These are phyloP conservation scores for Cryptococcus sp. DNA, from an alignment of 1,284 basidiomycete genomes.

Conservation along the genomic window DNA sequence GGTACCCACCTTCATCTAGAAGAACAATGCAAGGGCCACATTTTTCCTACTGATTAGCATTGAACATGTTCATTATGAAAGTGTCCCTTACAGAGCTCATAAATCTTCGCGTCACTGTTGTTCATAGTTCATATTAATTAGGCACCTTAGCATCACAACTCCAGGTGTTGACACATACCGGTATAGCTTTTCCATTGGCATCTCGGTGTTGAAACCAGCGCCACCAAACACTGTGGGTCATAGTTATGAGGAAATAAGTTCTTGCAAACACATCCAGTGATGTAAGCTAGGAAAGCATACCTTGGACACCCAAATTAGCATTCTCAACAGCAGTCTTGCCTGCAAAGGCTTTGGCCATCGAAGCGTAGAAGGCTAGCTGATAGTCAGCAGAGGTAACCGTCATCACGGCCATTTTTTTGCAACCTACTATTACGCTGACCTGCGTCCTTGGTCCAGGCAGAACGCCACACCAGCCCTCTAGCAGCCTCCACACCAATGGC, in stretches of 20 bases:
- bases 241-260: no score
- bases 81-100: conserved; percentile 49
- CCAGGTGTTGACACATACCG: conserved; percentile 30
- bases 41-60: not conserved
- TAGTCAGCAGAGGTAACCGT: conserved; percentile 2
- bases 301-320: conserved; percentile 54
- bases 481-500: conserved; percentile 55
- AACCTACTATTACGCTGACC: conserved; percentile 53
- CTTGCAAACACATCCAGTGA: no score
- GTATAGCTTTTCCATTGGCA: conserved; percentile 57
- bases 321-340: conserved; percentile 52
- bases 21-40: not conserved
- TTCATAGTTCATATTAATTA: not conserved
- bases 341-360: conserved; percentile 56
- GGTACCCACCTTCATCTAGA: conserved; percentile 38
- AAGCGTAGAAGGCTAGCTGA: conserved; percentile 53
- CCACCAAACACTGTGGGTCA: conserved; percentile 45
- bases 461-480: conserved; percentile 54
- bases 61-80: no score
- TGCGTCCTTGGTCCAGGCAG: conserved; percentile 54
- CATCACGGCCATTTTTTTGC: not conserved
- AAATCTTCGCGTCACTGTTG: conserved; percentile 51
- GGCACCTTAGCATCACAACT: conserved; percentile 4
- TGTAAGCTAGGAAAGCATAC: no score
- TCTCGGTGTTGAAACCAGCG: conserved; percentile 57